Base-by-base conservation (phyloP, 1,284 basidiomycete species). In the Irpex rosettiformis region DNA sequence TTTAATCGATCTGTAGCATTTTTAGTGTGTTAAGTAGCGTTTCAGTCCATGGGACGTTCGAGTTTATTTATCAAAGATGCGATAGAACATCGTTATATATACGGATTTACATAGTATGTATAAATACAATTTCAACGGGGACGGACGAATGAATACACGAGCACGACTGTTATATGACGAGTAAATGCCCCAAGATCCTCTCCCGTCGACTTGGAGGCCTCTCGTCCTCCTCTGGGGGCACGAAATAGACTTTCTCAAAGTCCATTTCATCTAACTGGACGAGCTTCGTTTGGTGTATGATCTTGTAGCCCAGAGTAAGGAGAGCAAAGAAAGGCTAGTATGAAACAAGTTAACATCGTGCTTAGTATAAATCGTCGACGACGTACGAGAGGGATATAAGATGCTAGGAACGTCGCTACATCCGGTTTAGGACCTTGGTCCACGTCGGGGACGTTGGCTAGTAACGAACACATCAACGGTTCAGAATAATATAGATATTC, bases 251-350 rank as follows among this genome's bases (percentile, higher is more conserved):
- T 11, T 16, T 51, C 25, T 51, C n/a, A 55, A 71, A 71, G 6
- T 58, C 54, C 69, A 71, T 71, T 42, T 69, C 63, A 8, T 71
- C 69, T 4, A 69, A 40, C 7, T 56, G 51, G 7, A 68, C 61
- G 65, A 69, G 65, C 55, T 65, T 61, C 27, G 70, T 71, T 52
- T 69, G 68, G 58, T 70, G 61, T 43, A 71, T 69, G 25, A 71
- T 62, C 61, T 71, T 71, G 62, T 71, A 71, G 1, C 70, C 70
- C 27, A 68, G 66, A 5, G 68, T 70, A 13, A 71, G 57, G 4
- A 71, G 61, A 1, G 69, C 10, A 55, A 70, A 71, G 56, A 69
- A 65, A 0, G 69, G 70, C 70, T 70, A 54, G 5, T 11, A 29
- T 13, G 5, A 6, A n/a, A 18, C 22, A 3, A 25, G 22, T 25